phyloP scores from a whole-genome alignment of 2,329 filamentous ascomycete genomes.

The Arthrocladium fulminans region DNA sequence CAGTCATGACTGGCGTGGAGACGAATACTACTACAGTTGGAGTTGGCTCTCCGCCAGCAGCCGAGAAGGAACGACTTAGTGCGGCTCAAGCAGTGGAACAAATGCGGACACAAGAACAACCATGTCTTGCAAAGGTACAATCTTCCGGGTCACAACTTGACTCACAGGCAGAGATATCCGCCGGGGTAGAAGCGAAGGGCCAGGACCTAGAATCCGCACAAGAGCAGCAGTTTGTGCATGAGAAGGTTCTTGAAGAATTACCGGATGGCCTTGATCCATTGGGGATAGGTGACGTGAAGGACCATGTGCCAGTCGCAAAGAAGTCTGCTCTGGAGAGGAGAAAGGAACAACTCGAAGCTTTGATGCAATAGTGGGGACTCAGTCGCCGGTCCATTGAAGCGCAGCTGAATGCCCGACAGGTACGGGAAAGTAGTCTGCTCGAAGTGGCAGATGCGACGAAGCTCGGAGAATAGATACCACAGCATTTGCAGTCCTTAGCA shows the following conservation, averaged over 20 bases:
- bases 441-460: too few species aligned
- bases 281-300: constrained; percentile 21
- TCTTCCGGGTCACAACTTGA: not conserved
- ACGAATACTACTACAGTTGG: constrained; percentile 47
- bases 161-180: not conserved
- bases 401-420: too few species aligned
- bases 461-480: too few species aligned
- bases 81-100: not conserved
- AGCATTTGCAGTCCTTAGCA: constrained; percentile 9
- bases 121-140: not conserved
- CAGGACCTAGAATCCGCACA: constrained; percentile 4
- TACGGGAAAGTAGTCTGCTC: not conserved
- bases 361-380: constrained; percentile 16
- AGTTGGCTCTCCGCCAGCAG: constrained; percentile 30
- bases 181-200: not conserved
- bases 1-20: constrained; percentile 53
- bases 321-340: constrained; percentile 16
- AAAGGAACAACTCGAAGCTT: constrained; percentile 19
- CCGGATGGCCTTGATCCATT: constrained; percentile 21
- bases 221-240: constrained; percentile 5
- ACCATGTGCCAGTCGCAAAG: constrained; percentile 14
- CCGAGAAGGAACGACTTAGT: not conserved
- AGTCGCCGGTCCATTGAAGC: not conserved
- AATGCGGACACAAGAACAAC: not conserved
- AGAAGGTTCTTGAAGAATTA: constrained; percentile 7